These are phyloP conservation scores for Starmerella tilneyi DNA, from an alignment of 805 yeast species.

Conservation along the genomic window DNA sequence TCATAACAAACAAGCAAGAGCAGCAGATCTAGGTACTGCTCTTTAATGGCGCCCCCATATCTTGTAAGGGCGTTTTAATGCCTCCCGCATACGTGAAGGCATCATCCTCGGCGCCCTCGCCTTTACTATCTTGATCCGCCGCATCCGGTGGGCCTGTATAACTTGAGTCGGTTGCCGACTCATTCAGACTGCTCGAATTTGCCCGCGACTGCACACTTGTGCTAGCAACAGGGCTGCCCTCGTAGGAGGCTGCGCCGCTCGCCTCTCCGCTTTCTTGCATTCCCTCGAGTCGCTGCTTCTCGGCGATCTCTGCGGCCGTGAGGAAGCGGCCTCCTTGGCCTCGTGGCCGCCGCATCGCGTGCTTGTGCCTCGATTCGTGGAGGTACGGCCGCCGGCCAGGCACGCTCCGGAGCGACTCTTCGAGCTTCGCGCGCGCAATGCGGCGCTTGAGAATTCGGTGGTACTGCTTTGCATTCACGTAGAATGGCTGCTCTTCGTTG, in stretches of 20 bases:
- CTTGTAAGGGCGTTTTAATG: neutral
- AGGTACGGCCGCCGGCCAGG: slow-evolving; percentile 87
- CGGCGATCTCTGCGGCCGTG: slow-evolving; percentile 78
- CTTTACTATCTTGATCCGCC: neutral
- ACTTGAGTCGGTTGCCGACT: neutral
- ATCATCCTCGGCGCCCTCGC: neutral
- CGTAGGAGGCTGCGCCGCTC: neutral
- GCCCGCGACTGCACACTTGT: neutral
- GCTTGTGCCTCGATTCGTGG: slow-evolving; percentile 95
- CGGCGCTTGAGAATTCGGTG: slow-evolving; percentile 89
- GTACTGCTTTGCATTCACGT: slow-evolving; percentile 95
- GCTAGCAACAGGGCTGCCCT: neutral
- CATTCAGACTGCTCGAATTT: neutral
- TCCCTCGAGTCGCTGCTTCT: slow-evolving; percentile 20
- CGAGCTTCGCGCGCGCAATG: slow-evolving; percentile 84
- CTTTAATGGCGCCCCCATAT: neutral
- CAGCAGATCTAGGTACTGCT: neutral
- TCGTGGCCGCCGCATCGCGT: slow-evolving; percentile 97
- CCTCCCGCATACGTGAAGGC: slow-evolving; percentile 1
- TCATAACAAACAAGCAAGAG: neutral
- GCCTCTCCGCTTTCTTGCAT: neutral
- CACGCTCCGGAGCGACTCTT: slow-evolving; percentile 76
- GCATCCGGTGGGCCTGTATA: neutral
- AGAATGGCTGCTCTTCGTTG: slow-evolving; percentile 78
- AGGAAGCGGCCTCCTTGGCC: slow-evolving; percentile 97